Evolutionary conservation across 2,329 filamentous ascomycete species (phyloP), one percentile per base, ranked within the genome.

Genomic region (Dothistroma pini): DNA sequence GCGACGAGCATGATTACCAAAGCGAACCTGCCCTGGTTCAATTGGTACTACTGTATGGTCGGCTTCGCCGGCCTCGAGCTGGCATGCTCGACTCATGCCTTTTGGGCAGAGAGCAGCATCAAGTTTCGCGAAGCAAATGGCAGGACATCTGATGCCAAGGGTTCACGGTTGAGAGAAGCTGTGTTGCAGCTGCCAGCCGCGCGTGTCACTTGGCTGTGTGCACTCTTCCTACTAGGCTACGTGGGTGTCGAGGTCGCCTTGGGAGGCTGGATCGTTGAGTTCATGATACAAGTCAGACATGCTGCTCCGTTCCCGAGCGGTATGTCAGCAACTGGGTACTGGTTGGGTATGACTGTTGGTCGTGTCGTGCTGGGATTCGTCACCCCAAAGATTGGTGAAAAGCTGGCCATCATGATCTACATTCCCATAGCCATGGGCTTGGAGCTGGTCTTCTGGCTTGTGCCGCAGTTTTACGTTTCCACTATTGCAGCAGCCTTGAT

Each of bases 251-350:
- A 96, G 75, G 88, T 91, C 62, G 86, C 85, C 0, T 78, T 92
- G 2, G 88, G 88, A 21, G 90, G 90, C 16, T 95, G 90, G 90
- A 88, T 96, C 64, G 87, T 91, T 54, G 88, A 87, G 0, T 96
- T 96, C 72, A 96, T 96, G 90, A 85, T 93, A n/a, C 80, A 84
- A 21, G 86, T 92, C 25, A 84, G 92, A 14, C 75, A 87, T 41
- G 90, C 87, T 3, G 82, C 80, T 25, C 78, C 85, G 0, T 93
- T 95, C 70, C 81, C 86, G 1, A 87, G 88, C 35, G 91, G 91
- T 2, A 85, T 95, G 77, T 86, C 85, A 0, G 87, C 86, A 0
- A 93, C 90, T 0, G 87, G 90, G 0, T 96, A 93, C 76, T 96
- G 91, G 91, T 82, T 91, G 49, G 91, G 91, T 0, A 81, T 96